Percentiles rank a stretch among this genome's conserved stretches.
These are phyloP conservation scores for Arthrobotrys pseudoclavata DNA, from an alignment of 2,329 filamentous ascomycete species.

Conservation along the genomic window DNA sequence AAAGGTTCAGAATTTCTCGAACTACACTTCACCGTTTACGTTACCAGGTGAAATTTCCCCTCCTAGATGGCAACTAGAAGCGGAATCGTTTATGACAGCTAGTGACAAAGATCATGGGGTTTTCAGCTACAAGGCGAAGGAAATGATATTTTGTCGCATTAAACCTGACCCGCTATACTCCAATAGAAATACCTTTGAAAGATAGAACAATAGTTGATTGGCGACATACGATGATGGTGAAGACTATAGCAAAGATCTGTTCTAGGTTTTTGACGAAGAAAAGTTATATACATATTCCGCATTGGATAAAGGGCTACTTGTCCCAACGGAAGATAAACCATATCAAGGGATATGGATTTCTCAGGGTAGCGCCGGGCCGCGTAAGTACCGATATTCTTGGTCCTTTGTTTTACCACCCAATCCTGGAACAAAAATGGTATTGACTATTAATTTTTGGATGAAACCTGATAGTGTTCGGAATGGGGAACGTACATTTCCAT, in stretches of 20 bases:
- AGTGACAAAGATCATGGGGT: slow-evolving; percentile 3
- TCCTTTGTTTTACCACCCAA: not conserved
- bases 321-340: not conserved
- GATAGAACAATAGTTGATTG: slow-evolving; percentile 25
- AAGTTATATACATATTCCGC: slow-evolving; percentile 19
- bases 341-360: slow-evolving; percentile 28
- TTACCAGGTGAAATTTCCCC: not conserved
- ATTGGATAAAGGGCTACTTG: slow-evolving; percentile 3
- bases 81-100: slow-evolving; percentile 15
- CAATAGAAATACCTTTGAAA: slow-evolving; percentile 18
- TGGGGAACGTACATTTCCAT: slow-evolving; percentile 6
- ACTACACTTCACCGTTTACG: not conserved
- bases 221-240: slow-evolving; percentile 9
- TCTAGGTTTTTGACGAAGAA: slow-evolving; percentile 22
- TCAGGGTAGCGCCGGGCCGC: not conserved
- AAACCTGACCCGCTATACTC: slow-evolving; percentile 13
- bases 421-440: too few relatives aligned
- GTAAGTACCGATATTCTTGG: not conserved
- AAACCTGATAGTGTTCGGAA: not conserved
- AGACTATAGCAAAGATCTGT: slow-evolving; percentile 23
- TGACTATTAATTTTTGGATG: not conserved
- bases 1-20: not conserved
- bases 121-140: slow-evolving; percentile 14
- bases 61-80: slow-evolving; percentile 5
- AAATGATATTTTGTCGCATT: slow-evolving; percentile 9